Evolutionary conservation across 2,329 filamentous ascomycete genomes (phyloP), one percentile per base, ranked within the genome.

Genomic region (Aspergillus latus): DNA sequence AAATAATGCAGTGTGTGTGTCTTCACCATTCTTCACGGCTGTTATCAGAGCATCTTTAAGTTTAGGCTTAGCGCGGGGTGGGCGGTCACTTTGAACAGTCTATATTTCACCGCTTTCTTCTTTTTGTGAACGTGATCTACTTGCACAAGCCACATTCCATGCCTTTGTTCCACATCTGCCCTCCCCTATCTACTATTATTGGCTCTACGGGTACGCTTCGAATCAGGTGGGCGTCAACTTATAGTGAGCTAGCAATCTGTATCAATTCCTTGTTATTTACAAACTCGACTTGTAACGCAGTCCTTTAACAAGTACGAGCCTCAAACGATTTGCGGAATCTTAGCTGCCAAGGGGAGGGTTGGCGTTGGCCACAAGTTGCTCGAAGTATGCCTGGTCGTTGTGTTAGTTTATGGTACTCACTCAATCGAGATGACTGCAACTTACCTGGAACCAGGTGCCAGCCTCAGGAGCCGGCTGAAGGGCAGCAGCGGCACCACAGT

Each of bases 381-480:
- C 63, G 30, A 71, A 70, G 49, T 69, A 72, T 1, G 63, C 62
- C 67, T 68, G 7, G 4, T 1, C 13, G n/a, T 3, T 8, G 16
- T 10, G 15, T 61, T 40, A 62, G 52, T 26, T 40, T 30, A n/a
- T 15, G 40, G 26, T 21, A 1, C 5, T 21, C 21, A 21, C 21
- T 2, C 7, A 3, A 60, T 2, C 72, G 58, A 15, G 63, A 64
- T 66, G 60, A 11, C 3, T 57, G 36, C 74, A 72, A 65, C 78
- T 73, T 5, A 76, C 77, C 65, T 81, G 71, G 71, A 88, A 88
- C 87, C 87, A 90, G 7, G 78, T 74, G 30, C 88, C 87, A 8
- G 88, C 87, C 72, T 90, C 85, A 30, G 87, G 87, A 1, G 87
- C 85, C 1, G 87, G 87, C 70, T 83, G 70, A 40, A 88, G 74